Evolutionary conservation across 2,329 filamentous ascomycete genomes (phyloP).

Genomic region (Knufia petricola): DNA sequence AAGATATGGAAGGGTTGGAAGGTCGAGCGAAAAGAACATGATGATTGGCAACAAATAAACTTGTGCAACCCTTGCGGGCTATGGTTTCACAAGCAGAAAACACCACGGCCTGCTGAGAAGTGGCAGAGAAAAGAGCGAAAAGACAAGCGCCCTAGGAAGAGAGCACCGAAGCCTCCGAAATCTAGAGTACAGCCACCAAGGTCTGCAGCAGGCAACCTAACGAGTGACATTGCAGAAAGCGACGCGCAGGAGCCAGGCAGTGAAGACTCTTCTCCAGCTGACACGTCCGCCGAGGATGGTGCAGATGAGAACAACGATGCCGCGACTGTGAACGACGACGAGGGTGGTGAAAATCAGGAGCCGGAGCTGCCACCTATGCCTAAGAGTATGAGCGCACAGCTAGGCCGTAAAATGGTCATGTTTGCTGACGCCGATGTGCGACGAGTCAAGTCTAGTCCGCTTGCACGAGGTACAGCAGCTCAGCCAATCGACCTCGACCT

Average conservation of each 20-base stretch:
- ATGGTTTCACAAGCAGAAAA: constrained; percentile 83
- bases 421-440: constrained; percentile 15
- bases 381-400: constrained; percentile 40
- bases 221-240: constrained; percentile 17
- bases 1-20: constrained; percentile 64
- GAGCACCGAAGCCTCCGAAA: constrained; percentile 24
- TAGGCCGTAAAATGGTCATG: constrained; percentile 7
- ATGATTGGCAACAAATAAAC: constrained; percentile 59
- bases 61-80: constrained; percentile 95
- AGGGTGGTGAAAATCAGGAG: constrained; percentile 28
- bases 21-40: constrained; percentile 63
- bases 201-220: constrained; percentile 22
- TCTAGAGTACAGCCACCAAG: constrained; percentile 26
- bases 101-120: constrained; percentile 69
- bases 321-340: constrained; percentile 30
- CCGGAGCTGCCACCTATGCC: constrained; percentile 28
- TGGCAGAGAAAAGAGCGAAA: constrained; percentile 60
- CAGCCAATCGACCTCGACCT: constrained; percentile 40
- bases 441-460: constrained; percentile 55
- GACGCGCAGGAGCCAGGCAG: constrained; percentile 28
- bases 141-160: constrained; percentile 32
- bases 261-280: constrained; percentile 29
- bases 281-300: constrained; percentile 20
- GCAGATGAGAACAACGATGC: constrained; percentile 19
- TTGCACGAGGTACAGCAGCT: constrained; percentile 33